These are phyloP conservation scores for Zopfia rhizophila DNA, from an alignment of 2,329 filamentous ascomycete species.

Conservation along the genomic window DNA sequence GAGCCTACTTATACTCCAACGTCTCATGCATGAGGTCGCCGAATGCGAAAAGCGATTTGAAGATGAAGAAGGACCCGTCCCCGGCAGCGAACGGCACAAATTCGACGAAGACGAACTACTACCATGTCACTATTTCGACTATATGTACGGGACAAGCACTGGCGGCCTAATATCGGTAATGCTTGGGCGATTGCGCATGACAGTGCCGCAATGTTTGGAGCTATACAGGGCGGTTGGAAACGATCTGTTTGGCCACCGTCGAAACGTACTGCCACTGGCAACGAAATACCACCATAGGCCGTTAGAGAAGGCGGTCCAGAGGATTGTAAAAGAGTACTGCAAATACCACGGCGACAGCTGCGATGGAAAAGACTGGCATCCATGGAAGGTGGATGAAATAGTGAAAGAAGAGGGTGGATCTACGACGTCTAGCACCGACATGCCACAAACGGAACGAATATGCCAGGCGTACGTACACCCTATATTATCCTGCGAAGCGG, in stretches of 20 bases:
- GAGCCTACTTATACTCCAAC: conserved; percentile 60
- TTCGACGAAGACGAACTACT: conserved; percentile 57
- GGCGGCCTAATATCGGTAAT: conserved; percentile 64
- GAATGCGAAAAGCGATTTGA: conserved; percentile 56
- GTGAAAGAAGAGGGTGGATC: neutral
- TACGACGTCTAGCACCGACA: conserved; percentile 8
- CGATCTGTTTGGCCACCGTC: conserved; percentile 58
- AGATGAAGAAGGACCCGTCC: conserved; percentile 54
- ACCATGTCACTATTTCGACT: conserved; percentile 65
- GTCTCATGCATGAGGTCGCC: conserved; percentile 61
- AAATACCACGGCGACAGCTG: conserved; percentile 53
- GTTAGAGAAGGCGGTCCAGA: conserved; percentile 58
- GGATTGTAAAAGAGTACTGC: conserved; percentile 58
- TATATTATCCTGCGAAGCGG: no score
- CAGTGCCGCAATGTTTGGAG: conserved; percentile 58
- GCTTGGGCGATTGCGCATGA: conserved; percentile 61
- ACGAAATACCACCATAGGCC: conserved; percentile 63
- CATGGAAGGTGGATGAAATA: conserved; percentile 48
- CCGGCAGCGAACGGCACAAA: conserved; percentile 33
- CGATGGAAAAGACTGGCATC: conserved; percentile 57
- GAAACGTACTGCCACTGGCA: conserved; percentile 57
- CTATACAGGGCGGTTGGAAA: conserved; percentile 60
- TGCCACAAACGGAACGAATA: conserved; percentile 41
- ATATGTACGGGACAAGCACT: conserved; percentile 64
- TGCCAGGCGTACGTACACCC: conserved; percentile 50